These are phyloP conservation scores for Teratosphaeria gauchensis DNA, from an alignment of 2,329 filamentous ascomycete genomes.

Conservation along the genomic window DNA sequence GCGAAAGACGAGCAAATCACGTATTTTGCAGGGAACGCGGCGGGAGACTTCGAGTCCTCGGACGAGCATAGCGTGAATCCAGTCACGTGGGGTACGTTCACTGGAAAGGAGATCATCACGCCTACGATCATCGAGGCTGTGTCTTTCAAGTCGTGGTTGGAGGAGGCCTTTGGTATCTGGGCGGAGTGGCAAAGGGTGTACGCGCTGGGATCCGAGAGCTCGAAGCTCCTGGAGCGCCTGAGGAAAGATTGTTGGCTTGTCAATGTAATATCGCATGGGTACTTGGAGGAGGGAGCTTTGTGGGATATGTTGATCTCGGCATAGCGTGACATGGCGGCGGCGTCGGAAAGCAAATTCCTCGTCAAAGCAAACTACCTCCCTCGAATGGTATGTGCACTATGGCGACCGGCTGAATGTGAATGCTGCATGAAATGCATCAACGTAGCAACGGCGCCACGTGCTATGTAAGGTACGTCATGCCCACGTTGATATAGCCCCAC, in stretches of 20 bases:
- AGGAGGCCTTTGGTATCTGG: slow-evolving; percentile 96
- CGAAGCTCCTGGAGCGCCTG: slow-evolving; percentile 58
- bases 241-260: slow-evolving; percentile 75
- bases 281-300: slow-evolving; percentile 58
- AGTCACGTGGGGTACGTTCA: slow-evolving; percentile 94
- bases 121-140: slow-evolving; percentile 96
- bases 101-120: slow-evolving; percentile 89
- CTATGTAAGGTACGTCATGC: neutral
- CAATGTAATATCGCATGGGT: slow-evolving; percentile 79
- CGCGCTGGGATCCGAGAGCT: slow-evolving; percentile 60
- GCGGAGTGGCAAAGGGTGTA: slow-evolving; percentile 88
- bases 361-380: too few relatives aligned
- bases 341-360: neutral
- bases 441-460: neutral
- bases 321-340: neutral
- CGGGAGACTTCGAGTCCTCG: slow-evolving; percentile 66
- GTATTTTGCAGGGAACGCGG: slow-evolving; percentile 76
- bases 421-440: neutral
- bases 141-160: slow-evolving; percentile 85
- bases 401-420: too few relatives aligned
- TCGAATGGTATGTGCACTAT: too few relatives aligned
- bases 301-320: slow-evolving; percentile 44
- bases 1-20: slow-evolving; percentile 59
- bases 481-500: neutral
- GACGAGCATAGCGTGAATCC: slow-evolving; percentile 67